Evolutionary conservation across 768 basidiomycete species (phyloP).

Genomic region (Xerocomellus amylosporus): DNA sequence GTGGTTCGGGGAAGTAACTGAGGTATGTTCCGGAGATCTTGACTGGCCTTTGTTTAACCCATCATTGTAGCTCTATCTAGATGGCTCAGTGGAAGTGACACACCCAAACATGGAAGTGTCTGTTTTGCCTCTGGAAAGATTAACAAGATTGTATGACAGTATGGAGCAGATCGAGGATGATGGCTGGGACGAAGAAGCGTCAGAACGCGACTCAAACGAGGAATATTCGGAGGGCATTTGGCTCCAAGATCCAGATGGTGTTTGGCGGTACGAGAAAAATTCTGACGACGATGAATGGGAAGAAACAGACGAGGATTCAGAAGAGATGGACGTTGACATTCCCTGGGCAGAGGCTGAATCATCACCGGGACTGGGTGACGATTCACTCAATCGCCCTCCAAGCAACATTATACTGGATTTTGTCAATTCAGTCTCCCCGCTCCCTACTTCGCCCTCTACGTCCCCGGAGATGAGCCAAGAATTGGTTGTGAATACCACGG

Average conservation of each 20-base stretch:
- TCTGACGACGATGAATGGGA: conserved; percentile 41
- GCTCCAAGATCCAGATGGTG: conserved; percentile 41
- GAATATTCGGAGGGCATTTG: conserved; percentile 43
- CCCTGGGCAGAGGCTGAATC: conserved; percentile 30
- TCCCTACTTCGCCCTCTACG: conserved; percentile 29
- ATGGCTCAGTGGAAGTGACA: conserved; percentile 71
- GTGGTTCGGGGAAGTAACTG: conserved; percentile 89
- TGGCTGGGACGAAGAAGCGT: conserved; percentile 45
- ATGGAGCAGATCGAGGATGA: conserved; percentile 77
- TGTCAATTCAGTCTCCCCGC: conserved; percentile 22
- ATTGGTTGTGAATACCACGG: conserved; percentile 23
- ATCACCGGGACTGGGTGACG: conserved; percentile 17
- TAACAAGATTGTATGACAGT: conserved; percentile 79
- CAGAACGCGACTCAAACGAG: conserved; percentile 37
- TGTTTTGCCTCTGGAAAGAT: conserved; percentile 58
- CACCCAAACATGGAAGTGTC: conserved; percentile 55
- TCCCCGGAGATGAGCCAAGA: conserved; percentile 35
- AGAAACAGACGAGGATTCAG: conserved; percentile 34
- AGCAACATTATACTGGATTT: conserved; percentile 19
- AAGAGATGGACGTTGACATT: conserved; percentile 37
- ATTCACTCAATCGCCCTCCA: conserved; percentile 13
- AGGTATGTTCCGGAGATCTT: conserved; percentile 41
- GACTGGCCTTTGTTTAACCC: conserved; percentile 6
- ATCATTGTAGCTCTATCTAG: conserved; percentile 56
- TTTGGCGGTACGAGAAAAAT: conserved; percentile 32